Percentiles rank a stretch among this genome's conserved stretches.
Evolutionary conservation across 176 grass and related monocot genomes (phyloP).

Genomic region (Oryza coarctata): DNA sequence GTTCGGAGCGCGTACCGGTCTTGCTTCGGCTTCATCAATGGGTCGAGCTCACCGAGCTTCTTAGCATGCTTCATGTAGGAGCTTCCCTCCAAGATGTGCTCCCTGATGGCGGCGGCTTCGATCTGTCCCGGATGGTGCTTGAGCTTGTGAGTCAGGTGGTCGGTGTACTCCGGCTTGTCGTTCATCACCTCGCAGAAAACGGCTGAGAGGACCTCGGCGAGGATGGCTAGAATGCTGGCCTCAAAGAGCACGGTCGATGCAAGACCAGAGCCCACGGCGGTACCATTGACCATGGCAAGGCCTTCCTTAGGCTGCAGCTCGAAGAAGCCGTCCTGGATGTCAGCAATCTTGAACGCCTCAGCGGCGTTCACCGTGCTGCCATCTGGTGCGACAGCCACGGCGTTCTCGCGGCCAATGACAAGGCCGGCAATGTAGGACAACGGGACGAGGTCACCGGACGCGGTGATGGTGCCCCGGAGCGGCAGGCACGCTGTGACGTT

Average conservation of each 20-base stretch:
- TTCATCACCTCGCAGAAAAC: constrained; percentile 93
- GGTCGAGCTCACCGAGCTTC: constrained; percentile 75
- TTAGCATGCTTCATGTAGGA: constrained; percentile 78
- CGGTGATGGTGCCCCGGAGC: constrained; percentile 57
- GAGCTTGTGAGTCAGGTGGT: constrained; percentile 83
- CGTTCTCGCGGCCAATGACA: constrained; percentile 46
- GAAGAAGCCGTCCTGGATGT: constrained; percentile 55
- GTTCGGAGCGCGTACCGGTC: constrained; percentile 82
- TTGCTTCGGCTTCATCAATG: constrained; percentile 75
- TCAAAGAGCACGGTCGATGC: constrained; percentile 80
- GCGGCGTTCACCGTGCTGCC: constrained; percentile 47
- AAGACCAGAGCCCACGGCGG: constrained; percentile 76
- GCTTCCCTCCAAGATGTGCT: constrained; percentile 72
- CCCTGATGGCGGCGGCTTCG: constrained; percentile 82
- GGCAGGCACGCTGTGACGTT: constrained; percentile 47
- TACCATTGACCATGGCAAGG: constrained; percentile 84
- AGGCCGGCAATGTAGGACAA: constrained; percentile 56
- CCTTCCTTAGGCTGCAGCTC: constrained; percentile 79
- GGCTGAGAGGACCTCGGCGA: constrained; percentile 66
- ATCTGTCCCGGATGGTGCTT: constrained; percentile 87
- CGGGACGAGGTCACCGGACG: constrained; percentile 58
- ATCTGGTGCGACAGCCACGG: constrained; percentile 41
- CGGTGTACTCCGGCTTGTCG: constrained; percentile 83
- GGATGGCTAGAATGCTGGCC: constrained; percentile 64
- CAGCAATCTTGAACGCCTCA: constrained; percentile 56